A percentile compares a stretch with the other conserved stretches of the same genome.
Evolutionary conservation across 768 basidiomycete genomes (phyloP).

Genomic region (Pleurotus ostreatus): DNA sequence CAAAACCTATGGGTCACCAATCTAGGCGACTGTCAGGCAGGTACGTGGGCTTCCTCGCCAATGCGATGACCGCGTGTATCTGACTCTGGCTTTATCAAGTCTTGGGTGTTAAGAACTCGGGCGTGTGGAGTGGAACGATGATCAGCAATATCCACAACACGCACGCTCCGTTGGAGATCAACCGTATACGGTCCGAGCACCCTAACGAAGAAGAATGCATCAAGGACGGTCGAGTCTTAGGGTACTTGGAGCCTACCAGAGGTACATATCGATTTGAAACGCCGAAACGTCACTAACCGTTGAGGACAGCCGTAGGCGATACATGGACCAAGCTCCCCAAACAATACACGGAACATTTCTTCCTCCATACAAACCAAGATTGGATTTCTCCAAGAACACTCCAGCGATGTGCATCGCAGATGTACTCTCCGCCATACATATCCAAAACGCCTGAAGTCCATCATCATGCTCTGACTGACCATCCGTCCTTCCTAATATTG

Average conservation of each 20-base stretch:
- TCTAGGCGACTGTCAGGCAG: conserved; percentile 32
- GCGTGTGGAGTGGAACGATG: conserved; percentile 37
- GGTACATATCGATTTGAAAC: conserved; percentile 27
- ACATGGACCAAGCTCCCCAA: conserved; percentile 43
- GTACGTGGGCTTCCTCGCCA: not conserved
- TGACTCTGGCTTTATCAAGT: conserved; percentile 20
- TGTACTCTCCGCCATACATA: conserved; percentile 42
- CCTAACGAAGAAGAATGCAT: conserved; percentile 45
- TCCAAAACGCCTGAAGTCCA: conserved; percentile 36
- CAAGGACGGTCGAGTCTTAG: conserved; percentile 43
- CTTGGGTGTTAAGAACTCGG: conserved; percentile 28
- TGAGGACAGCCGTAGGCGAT: conserved; percentile 36
- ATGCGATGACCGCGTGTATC: not conserved
- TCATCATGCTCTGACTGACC: conserved; percentile 25
- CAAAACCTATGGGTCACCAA: conserved; percentile 58
- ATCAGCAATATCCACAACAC: conserved; percentile 42
- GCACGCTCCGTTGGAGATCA: conserved; percentile 36
- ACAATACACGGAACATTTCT: conserved; percentile 32
- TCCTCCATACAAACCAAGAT: conserved; percentile 29
- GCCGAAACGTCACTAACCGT: not conserved
- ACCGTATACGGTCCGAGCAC: conserved; percentile 45
- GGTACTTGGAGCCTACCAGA: conserved; percentile 54
- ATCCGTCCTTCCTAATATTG: conserved; percentile 35
- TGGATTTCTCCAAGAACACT: conserved; percentile 26
- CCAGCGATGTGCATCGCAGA: conserved; percentile 26